phyloP scores from a whole-genome alignment of 495 filamentous ascomycete genomes.

The Daldinia bambusicola region DNA sequence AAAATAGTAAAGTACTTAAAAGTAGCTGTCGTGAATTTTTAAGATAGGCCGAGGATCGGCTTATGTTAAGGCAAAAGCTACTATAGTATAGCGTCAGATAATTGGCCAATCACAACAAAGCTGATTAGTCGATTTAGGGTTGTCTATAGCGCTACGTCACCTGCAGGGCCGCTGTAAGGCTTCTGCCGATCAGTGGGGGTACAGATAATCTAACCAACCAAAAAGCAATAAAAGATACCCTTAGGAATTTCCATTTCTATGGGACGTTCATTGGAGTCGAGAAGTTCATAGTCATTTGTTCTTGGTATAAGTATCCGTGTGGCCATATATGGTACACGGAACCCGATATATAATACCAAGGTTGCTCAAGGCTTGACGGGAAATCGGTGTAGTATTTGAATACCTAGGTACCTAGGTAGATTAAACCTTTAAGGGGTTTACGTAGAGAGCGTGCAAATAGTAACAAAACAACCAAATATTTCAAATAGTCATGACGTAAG shows the following conservation, averaged over 20 bases:
- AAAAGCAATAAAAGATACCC: neutral
- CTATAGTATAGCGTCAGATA: conserved; percentile 8
- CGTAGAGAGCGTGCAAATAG: too few relatives aligned
- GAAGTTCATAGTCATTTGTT: too few relatives aligned
- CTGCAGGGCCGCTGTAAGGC: neutral
- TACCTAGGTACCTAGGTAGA: too few relatives aligned
- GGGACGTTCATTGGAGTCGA: neutral
- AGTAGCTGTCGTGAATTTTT: conserved; percentile 6
- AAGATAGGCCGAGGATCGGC: conserved; percentile 36
- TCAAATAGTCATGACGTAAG: too few relatives aligned
- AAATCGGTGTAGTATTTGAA: too few relatives aligned
- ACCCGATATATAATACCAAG: neutral
- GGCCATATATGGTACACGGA: neutral
- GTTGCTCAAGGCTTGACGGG: too few relatives aligned
- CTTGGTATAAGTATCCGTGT: too few relatives aligned
- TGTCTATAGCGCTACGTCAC: conserved; percentile 9
- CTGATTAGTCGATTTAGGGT: conserved; percentile 32
- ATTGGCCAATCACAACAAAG: conserved; percentile 41
- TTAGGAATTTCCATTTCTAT: neutral
- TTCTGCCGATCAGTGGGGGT: neutral
- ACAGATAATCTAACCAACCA: neutral
- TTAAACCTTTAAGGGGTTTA: too few relatives aligned
- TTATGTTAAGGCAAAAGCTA: conserved; percentile 22
- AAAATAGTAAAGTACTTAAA: neutral
- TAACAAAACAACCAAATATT: too few relatives aligned